Evolutionary conservation across 2,329 filamentous ascomycete species (phyloP), one percentile per base, ranked within the genome.

Genomic region (Arthroderma uncinatum): DNA sequence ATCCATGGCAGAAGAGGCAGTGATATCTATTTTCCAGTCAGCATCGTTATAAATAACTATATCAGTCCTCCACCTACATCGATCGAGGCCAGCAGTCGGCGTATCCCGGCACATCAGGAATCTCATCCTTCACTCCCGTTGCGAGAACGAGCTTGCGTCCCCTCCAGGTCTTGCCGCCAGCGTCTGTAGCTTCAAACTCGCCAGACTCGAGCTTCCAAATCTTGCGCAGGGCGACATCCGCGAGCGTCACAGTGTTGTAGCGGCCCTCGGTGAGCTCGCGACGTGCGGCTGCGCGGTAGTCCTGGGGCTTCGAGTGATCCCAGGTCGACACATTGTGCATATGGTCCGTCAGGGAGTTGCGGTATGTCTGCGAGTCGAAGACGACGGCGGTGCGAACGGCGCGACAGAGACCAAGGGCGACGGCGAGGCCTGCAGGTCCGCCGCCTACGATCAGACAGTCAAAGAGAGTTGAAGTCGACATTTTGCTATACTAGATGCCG

Each of bases 1-100:
- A 83, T 3, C 81, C 81, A 60, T 83, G 75, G 65, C 80, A 84
- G 62, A 78, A 82, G 1, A 83, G 73, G 61, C 80, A 84, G 62
- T 83, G 80, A 61, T 79, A 83, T 47, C 75, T 77, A 33, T 30
- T n/a, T 10, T 30, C 34, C 14, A 12, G 47, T 52, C 36, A 44
- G 36, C 10, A 44, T 16, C 8, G 16, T 10, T 14, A 59, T 44
- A 33, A 54, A 44, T 6, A 19, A 12, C 57, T 44, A 42, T 54
- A 4, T 8, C 21, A 30, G 21, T 36, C 67, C 54, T 60, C 16
- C 5, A 21, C 39, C 8, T 42, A 79, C 75, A 80, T 78, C 30
- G 74, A 73, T 47, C 65, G 69, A 7, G 71, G 77, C 80, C 80
- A 85, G 56, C 77, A 78, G 40, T 82, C 77, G 0, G 61, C 70